Percentiles rank a stretch among this genome's conserved stretches.
Evolutionary conservation across 805 yeast species (phyloP).

Genomic region (Sungouiozyma intestinalis): DNA sequence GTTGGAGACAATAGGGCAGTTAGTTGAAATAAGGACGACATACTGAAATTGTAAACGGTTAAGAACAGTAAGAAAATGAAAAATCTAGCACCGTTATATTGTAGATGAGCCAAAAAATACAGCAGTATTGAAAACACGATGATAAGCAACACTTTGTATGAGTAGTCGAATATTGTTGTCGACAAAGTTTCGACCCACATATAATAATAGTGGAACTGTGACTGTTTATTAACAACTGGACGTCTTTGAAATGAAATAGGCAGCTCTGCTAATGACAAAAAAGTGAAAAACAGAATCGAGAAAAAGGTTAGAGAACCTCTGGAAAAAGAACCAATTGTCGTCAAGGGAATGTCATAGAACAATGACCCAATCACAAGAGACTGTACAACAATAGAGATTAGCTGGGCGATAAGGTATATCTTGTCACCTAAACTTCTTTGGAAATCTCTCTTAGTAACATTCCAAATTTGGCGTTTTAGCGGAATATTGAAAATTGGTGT

Average conservation of each 20-base stretch:
- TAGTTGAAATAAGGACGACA: conserved; percentile 44
- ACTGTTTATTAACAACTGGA: conserved; percentile 52
- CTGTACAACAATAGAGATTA: conserved; percentile 33
- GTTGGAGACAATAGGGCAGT: conserved; percentile 42
- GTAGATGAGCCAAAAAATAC: conserved; percentile 45
- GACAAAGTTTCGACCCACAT: conserved; percentile 62
- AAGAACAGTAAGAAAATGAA: conserved; percentile 40
- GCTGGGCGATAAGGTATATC: conserved; percentile 32
- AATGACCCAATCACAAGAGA: conserved; percentile 40
- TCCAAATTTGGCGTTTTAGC: conserved; percentile 34
- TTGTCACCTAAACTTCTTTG: conserved; percentile 37
- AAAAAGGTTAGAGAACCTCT: conserved; percentile 46
- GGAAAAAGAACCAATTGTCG: conserved; percentile 40
- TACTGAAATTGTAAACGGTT: conserved; percentile 34
- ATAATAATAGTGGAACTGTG: conserved; percentile 51
- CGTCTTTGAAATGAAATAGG: conserved; percentile 37
- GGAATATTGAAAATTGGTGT: conserved; percentile 12
- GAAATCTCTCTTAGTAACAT: conserved; percentile 37
- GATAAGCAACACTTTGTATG: conserved; percentile 38
- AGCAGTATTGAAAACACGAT: conserved; percentile 37
- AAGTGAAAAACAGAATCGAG: conserved; percentile 44
- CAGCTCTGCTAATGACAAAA: conserved; percentile 49
- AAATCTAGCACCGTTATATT: conserved; percentile 39
- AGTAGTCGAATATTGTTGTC: conserved; percentile 46
- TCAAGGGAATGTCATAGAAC: conserved; percentile 35